Conservation (phyloP, 306 rosid genomes). For the Comarum palustre region DNA sequence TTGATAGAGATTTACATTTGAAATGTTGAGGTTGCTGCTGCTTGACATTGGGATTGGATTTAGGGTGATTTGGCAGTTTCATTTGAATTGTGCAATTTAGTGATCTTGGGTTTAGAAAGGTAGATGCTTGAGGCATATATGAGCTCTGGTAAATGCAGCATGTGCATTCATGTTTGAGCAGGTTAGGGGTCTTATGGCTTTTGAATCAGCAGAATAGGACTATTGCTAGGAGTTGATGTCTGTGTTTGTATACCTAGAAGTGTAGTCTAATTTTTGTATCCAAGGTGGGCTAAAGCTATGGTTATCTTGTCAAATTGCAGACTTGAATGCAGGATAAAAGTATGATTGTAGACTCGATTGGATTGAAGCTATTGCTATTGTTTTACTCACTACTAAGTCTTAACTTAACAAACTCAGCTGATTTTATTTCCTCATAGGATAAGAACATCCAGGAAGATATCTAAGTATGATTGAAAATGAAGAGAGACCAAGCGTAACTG, state of each 20-base stretch:
- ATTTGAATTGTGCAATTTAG: slow-evolving; percentile 15
- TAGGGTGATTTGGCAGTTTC: slow-evolving; percentile 18
- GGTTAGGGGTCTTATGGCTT: neutral
- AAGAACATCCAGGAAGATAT: neutral
- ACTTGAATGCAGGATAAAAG: slow-evolving; percentile 1
- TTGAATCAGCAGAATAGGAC: neutral
- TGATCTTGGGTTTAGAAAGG: slow-evolving; percentile 14
- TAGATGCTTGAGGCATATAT: slow-evolving; percentile 10
- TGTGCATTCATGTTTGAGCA: neutral
- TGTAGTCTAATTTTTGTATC: neutral
- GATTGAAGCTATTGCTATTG: neutral
- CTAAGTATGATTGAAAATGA: neutral
- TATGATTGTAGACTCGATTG: too few species aligned
- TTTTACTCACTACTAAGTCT: neutral
- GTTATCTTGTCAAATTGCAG: neutral
- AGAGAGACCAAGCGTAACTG: neutral
- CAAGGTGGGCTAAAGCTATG: neutral
- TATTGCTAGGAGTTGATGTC: neutral
- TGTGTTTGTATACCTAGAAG: neutral
- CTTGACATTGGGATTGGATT: slow-evolving; percentile 19
- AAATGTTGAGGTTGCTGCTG: neutral
- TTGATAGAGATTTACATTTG: neutral
- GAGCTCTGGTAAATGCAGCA: neutral
- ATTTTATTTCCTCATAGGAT: neutral
- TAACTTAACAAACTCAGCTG: neutral